Evolutionary conservation across 768 basidiomycete species (phyloP), one percentile per base, ranked within the genome.

Genomic region (Boletus sp.): DNA sequence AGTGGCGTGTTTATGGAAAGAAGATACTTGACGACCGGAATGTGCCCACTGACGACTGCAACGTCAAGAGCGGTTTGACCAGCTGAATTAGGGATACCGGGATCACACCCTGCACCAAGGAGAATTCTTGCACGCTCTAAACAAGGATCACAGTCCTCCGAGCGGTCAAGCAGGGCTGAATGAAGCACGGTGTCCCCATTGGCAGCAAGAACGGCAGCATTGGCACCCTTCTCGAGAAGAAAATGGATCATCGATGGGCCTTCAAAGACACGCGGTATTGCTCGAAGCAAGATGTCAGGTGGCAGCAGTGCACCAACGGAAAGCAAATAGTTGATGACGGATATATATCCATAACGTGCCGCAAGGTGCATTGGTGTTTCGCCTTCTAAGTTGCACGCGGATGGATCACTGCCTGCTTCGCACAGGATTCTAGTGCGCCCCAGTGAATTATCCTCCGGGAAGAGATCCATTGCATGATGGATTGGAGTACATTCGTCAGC

Each of bases 281-380:
- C 6, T 37, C 15, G 6, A 17, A 40, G 9, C n/a, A 40, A 40
- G 42, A 44, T 20, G 24, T 44, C 42, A 14, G 42, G 12, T 7
- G 42, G 42, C 14, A 44, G 20, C 3, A 5, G 15, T 44, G 42
- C 7, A 0, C 42, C 24, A 14, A 20, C 20, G 8, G 42, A 44
- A 24, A 44, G 14, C 0, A 44, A 20, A 44, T 44, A 24, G 20
- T 5, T 44, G 42, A 8, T 14, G 24, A 28, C 4, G 15, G 20
- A 24, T 0, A 28, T 0, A 15, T 24, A 7, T 1, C 20, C 8
- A 7, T 8, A 2, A 0, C 2, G 20, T 2, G 18, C 18, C 18
- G 40, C 40, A 41, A 41, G n/a, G 40, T 18, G 40, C 40, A 41
- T 41, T 18, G 40, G 40, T 15, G 40, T 41, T 41, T 41, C 18